Percentiles rank a stretch among this genome's conserved stretches.
phyloP scores from a whole-genome alignment of 1,284 basidiomycete species.

The Rhodotorula glutinis region DNA sequence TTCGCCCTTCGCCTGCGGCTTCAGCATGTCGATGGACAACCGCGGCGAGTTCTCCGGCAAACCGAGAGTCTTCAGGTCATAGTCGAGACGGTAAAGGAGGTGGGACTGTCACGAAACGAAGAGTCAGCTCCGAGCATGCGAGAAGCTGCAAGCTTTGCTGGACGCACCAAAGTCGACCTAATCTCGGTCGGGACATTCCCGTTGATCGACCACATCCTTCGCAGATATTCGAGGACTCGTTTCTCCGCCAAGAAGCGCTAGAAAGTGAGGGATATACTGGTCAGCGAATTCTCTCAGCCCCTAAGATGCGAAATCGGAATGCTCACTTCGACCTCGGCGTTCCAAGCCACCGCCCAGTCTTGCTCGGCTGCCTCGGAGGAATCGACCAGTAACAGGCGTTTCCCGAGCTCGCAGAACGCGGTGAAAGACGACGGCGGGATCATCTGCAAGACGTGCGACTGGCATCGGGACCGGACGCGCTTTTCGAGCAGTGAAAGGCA shows the following conservation, averaged over 20 bases:
- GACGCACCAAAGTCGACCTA: conserved; percentile 22
- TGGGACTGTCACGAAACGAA: background rate
- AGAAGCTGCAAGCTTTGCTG: background rate
- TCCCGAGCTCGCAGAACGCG: conserved; percentile 18
- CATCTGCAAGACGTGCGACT: conserved; percentile 78
- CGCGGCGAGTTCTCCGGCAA: conserved; percentile 1
- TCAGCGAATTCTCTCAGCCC: background rate
- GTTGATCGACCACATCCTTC: conserved; percentile 56
- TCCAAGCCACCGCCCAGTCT: conserved; percentile 56
- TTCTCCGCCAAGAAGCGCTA: conserved; percentile 45
- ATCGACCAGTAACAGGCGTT: conserved; percentile 43
- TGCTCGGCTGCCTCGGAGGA: conserved; percentile 41
- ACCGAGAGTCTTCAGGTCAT: background rate
- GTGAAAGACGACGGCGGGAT: conserved; percentile 21
- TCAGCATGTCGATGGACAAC: conserved; percentile 12
- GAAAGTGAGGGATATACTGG: conserved; percentile 24
- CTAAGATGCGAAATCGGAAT: conserved; percentile 45
- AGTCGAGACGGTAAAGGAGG: conserved; percentile 21
- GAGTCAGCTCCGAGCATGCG: too few species aligned
- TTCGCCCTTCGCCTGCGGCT: conserved; percentile 4
- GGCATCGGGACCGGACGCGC: conserved; percentile 91
- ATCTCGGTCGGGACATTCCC: conserved; percentile 34
- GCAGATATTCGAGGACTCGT: conserved; percentile 43
- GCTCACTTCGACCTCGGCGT: conserved; percentile 54
- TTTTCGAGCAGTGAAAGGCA: conserved; percentile 88